Base-by-base conservation (phyloP, 257 asterid genomes). In the Cordia subcordata region DNA sequence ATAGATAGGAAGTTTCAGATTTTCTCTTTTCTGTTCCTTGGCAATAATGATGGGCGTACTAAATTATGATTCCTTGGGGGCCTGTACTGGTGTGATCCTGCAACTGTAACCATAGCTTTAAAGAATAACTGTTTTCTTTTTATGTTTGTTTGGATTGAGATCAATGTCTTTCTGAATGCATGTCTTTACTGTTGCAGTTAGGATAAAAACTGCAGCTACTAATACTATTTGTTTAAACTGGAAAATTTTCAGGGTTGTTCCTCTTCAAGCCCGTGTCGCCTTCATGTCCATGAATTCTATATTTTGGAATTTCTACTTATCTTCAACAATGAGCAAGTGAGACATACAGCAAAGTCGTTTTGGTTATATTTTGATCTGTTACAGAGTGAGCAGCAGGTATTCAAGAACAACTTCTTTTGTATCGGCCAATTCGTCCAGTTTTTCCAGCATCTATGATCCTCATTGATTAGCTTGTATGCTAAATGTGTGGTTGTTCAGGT, bases 201-300 rank as follows among this genome's bases (percentile, higher is more conserved):
- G 35, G 4, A 27, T 1, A 27, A 3, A 27, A 1, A 27, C 6
- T 27, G 35, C 35, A 27, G 35, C 35, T 27, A 6, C 3, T 27
- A 27, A 27, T 27, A 27, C 35, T 27, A 27, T 12, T 38, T n/a
- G n/a, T n/a, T n/a, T n/a, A n/a, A n/a, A n/a, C n/a, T n/a, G 37
- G 20, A 33, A 60, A 49, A 55, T 33, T 66, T 55, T 58, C 82
- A 88, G 99, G 94, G 74, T 58, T 66, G 74, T 92, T 65, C 99
- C 99, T 62, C 95, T 92, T 78, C 96, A 85, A 64, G 82, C 90
- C 45, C 95, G 96, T 16, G 99, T 92, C 57, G 99, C 94, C 20
- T 88, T 92, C 88, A 92, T 92, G 99, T 88, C 96, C 21, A 73
- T 76, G 80, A 92, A 85, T 19, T 86, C 99, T 58, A 77, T 92